Evolutionary conservation across 139 green algal genomes (phyloP).

Genomic region (Picochlorum sp.): DNA sequence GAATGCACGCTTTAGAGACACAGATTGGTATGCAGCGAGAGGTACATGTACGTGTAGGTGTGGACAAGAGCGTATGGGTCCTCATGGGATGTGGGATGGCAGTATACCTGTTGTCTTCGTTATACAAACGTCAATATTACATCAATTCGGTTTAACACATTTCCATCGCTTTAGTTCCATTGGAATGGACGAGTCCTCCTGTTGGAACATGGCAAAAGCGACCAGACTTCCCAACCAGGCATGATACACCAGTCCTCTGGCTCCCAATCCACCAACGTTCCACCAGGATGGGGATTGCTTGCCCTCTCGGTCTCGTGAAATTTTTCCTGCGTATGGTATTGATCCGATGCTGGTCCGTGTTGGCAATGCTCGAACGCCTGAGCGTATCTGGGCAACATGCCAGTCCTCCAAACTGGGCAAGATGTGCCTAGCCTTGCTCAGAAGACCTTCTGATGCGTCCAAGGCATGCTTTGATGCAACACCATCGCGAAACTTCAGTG

Average conservation of each 20-base stretch:
- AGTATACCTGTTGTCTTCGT: too few relatives aligned
- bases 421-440: slow-evolving; percentile 17
- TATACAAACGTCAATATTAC: not conserved
- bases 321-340: slow-evolving; percentile 51
- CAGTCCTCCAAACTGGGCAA: slow-evolving; percentile 37
- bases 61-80: too few relatives aligned
- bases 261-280: slow-evolving; percentile 63
- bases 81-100: too few relatives aligned
- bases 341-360: slow-evolving; percentile 42
- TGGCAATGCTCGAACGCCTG: slow-evolving; percentile 65
- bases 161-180: slow-evolving; percentile 43
- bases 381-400: slow-evolving; percentile 30
- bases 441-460: slow-evolving; percentile 24
- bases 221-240: slow-evolving; percentile 54
- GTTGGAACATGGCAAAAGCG: slow-evolving; percentile 41
- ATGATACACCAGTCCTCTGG: slow-evolving; percentile 79
- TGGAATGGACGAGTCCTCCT: slow-evolving; percentile 28
- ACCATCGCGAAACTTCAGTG: slow-evolving; percentile 17
- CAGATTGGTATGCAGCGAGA: too few relatives aligned
- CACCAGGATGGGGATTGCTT: slow-evolving; percentile 28
- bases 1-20: too few relatives aligned
- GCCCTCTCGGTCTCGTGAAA: too few relatives aligned
- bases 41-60: too few relatives aligned
- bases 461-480: not conserved
- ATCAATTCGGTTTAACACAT: slow-evolving; percentile 1